Conservation (phyloP, 352 stramenopile genomes). For the Phytophthora ohioensis region DNA sequence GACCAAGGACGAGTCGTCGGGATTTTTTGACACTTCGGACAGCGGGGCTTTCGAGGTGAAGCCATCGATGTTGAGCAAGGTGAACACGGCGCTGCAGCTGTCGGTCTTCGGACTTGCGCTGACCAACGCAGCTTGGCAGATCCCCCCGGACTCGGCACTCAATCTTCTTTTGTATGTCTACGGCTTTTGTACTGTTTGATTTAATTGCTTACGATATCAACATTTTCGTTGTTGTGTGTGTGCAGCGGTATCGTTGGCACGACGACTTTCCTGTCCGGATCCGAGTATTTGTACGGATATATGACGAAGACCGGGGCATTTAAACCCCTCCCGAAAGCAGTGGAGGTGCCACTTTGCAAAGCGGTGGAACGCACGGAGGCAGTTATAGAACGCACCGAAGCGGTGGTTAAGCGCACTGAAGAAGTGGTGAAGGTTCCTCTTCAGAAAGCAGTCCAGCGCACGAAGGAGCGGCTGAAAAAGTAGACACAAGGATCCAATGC, state of each 20-base stretch:
- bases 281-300: slow-evolving; percentile 81
- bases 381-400: slow-evolving; percentile 35
- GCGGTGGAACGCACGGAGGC: slow-evolving; percentile 45
- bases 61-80: slow-evolving; percentile 76
- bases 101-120: slow-evolving; percentile 76
- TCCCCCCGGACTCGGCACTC: slow-evolving; percentile 65
- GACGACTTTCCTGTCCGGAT: slow-evolving; percentile 80
- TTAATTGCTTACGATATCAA: slow-evolving; percentile 3
- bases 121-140: slow-evolving; percentile 77
- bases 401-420: slow-evolving; percentile 44
- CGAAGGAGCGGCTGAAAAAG: slow-evolving; percentile 41
- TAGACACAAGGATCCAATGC: slow-evolving; percentile 23
- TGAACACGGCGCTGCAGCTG: slow-evolving; percentile 85
- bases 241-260: slow-evolving; percentile 69
- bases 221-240: slow-evolving; percentile 5
- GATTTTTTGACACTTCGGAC: slow-evolving; percentile 85
- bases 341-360: slow-evolving; percentile 34
- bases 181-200: slow-evolving; percentile 5
- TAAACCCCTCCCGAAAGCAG: slow-evolving; percentile 54
- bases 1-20: slow-evolving; percentile 72
- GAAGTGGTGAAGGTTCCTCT: slow-evolving; percentile 32
- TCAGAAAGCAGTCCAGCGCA: slow-evolving; percentile 34
- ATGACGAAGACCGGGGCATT: slow-evolving; percentile 78
- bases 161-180: slow-evolving; percentile 71
- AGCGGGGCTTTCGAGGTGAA: slow-evolving; percentile 76